These are phyloP conservation scores for Gentiana macrophylla DNA, from an alignment of 257 asterid species.

Conservation along the genomic window DNA sequence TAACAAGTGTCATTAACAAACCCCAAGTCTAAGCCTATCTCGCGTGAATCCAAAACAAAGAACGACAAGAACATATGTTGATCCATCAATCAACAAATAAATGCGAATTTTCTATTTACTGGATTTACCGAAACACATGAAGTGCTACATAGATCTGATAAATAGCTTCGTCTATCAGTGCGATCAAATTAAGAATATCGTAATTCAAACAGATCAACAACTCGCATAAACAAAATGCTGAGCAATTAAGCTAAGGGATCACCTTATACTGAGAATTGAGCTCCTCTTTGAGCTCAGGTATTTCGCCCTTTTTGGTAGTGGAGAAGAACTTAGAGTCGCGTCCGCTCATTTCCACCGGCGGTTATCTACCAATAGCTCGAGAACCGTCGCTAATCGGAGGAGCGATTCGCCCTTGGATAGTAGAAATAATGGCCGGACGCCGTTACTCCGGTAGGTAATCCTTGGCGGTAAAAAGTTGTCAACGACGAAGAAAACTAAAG, in stretches of 20 bases:
- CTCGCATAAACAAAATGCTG: slow-evolving; percentile 4
- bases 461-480: too few species aligned
- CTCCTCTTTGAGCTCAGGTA: slow-evolving; percentile 99
- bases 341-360: slow-evolving; percentile 66
- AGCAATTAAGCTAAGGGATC: neutral
- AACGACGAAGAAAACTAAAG: too few species aligned
- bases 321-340: slow-evolving; percentile 98
- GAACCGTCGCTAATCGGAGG: too few species aligned
- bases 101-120: neutral
- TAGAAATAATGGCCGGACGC: too few species aligned
- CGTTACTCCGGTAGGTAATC: too few species aligned
- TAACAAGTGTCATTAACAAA: neutral
- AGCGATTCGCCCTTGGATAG: too few species aligned
- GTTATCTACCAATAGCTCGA: neutral
- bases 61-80: neutral
- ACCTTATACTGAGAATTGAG: slow-evolving; percentile 99
- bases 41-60: neutral
- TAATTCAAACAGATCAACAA: slow-evolving; percentile 25
- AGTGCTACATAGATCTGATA: slow-evolving; percentile 9
- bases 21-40: neutral
- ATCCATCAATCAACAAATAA: slow-evolving; percentile 9
- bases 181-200: neutral
- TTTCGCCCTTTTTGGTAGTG: slow-evolving; percentile 98
- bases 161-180: neutral
- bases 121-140: neutral